phyloP scores from a whole-genome alignment of 129 eudicot species.

The Oenanthe sinensis region DNA sequence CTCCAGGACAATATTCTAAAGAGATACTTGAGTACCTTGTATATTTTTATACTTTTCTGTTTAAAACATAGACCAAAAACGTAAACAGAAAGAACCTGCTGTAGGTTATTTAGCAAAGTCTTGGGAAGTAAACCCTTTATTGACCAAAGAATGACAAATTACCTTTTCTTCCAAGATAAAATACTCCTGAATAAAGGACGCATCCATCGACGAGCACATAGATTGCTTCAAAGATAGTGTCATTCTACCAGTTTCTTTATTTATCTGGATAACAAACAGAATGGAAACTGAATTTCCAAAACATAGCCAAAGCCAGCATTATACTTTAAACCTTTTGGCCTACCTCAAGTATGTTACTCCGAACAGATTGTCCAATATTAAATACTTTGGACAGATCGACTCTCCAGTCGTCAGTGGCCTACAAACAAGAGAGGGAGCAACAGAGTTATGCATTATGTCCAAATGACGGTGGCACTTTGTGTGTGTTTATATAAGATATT shows the following conservation, averaged over 20 bases:
- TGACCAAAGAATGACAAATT: constrained; percentile 13
- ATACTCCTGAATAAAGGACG: constrained; percentile 76
- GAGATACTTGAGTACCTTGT: neutral
- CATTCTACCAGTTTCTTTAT: constrained; percentile 52
- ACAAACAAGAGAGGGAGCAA: constrained; percentile 7
- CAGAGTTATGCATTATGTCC: constrained; percentile 4
- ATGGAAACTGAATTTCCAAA: constrained; percentile 11
- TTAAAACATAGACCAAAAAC: neutral
- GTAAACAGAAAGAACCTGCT: neutral
- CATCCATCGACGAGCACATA: constrained; percentile 66
- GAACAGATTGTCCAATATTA: constrained; percentile 82
- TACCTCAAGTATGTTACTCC: constrained; percentile 76
- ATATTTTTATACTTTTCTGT: neutral
- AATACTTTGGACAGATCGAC: constrained; percentile 55
- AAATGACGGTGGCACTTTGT: neutral
- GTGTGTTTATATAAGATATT: neutral
- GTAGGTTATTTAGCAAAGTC: neutral
- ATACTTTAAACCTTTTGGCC: constrained; percentile 1
- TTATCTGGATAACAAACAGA: constrained; percentile 40
- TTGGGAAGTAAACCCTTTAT: neutral
- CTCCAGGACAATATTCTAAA: neutral
- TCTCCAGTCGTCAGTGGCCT: constrained; percentile 68
- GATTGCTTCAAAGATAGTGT: constrained; percentile 89
- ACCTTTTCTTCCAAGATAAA: constrained; percentile 82
- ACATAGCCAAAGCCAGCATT: constrained; percentile 3